phyloP scores from a whole-genome alignment of 768 basidiomycete genomes.

The Tephrocybe sp. region DNA sequence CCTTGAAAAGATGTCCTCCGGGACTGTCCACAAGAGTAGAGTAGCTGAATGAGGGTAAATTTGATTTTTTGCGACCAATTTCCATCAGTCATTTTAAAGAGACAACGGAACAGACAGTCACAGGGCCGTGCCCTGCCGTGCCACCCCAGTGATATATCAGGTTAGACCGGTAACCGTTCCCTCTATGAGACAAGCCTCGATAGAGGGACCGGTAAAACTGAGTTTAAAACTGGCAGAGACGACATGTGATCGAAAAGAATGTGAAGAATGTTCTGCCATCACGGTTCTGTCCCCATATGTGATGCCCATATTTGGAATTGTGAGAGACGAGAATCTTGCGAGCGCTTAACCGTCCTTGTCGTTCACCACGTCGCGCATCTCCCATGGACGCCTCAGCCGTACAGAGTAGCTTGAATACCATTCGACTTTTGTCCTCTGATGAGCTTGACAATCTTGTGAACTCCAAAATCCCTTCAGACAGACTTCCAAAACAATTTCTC shows the following conservation, averaged over 20 bases:
- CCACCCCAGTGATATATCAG: too few relatives aligned
- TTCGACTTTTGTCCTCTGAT: neutral
- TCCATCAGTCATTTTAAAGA: too few relatives aligned
- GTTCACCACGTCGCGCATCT: neutral
- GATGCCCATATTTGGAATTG: neutral
- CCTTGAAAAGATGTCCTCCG: too few relatives aligned
- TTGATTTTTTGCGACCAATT: too few relatives aligned
- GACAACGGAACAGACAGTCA: too few relatives aligned
- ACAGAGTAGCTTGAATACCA: neutral
- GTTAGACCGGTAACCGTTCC: constrained; percentile 18
- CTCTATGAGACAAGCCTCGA: neutral
- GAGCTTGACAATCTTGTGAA: neutral
- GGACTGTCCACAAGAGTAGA: too few relatives aligned
- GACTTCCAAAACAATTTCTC: neutral
- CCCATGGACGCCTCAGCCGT: neutral
- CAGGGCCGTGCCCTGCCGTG: too few relatives aligned
- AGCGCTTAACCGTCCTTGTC: neutral
- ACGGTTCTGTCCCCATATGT: constrained; percentile 1
- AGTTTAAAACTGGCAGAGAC: constrained; percentile 9
- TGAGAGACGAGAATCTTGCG: neutral
- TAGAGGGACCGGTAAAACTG: neutral
- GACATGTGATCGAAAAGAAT: constrained; percentile 4
- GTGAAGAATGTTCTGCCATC: constrained; percentile 1
- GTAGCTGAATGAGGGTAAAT: too few relatives aligned
- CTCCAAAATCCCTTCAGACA: neutral